These are phyloP conservation scores for Lactarius tabidus DNA, from an alignment of 768 basidiomycete genomes.

Conservation along the genomic window DNA sequence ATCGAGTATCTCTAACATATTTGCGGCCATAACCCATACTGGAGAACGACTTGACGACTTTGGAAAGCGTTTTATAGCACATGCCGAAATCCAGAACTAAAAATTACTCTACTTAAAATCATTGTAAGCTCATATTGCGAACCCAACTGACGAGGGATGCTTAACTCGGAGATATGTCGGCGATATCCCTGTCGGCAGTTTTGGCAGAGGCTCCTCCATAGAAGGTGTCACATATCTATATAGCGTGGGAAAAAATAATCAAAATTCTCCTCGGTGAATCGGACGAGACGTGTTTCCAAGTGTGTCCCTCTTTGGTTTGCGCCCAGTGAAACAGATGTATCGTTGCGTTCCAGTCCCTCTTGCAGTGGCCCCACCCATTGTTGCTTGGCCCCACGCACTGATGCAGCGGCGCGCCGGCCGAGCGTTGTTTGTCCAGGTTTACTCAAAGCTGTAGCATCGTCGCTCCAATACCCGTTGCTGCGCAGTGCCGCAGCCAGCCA, in stretches of 20 bases:
- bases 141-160: too few relatives aligned
- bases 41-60: too few relatives aligned
- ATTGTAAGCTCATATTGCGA: too few relatives aligned
- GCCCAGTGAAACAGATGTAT: neutral
- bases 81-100: too few relatives aligned
- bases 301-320: neutral
- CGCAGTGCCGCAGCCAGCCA: neutral
- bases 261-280: neutral
- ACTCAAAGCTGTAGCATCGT: constrained; percentile 8
- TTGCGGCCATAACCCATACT: too few relatives aligned
- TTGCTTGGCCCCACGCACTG: neutral
- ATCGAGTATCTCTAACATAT: too few relatives aligned
- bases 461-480: constrained; percentile 8
- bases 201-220: neutral
- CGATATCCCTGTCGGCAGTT: neutral
- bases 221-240: too few relatives aligned
- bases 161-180: neutral
- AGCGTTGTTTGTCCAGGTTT: constrained; percentile 14
- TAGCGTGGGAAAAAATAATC: neutral
- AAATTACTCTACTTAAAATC: too few relatives aligned
- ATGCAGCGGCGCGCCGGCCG: neutral
- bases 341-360: neutral
- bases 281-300: neutral
- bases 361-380: neutral
- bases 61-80: too few relatives aligned